Evolutionary conservation across 2,329 filamentous ascomycete species (phyloP).

Genomic region (Colletotrichum godetiae): DNA sequence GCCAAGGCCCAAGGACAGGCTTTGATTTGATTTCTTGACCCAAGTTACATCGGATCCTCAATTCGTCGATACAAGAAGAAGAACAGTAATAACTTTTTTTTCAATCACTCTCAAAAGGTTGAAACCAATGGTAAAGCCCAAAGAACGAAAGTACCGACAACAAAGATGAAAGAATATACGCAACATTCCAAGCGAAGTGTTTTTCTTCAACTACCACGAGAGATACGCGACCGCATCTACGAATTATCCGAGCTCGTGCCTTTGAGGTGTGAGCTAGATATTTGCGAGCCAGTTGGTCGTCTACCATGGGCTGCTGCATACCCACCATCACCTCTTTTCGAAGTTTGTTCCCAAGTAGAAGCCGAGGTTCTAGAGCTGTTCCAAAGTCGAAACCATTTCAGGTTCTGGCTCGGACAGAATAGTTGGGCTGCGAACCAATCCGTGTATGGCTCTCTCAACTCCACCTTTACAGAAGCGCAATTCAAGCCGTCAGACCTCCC

Average conservation of each 20-base stretch:
- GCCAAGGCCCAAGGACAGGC: too few relatives aligned
- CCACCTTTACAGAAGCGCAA: not conserved
- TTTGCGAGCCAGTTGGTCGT: not conserved
- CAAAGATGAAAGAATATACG: not conserved
- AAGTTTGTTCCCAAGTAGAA: not conserved
- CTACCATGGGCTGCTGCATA: not conserved
- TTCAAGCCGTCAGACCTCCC: not conserved
- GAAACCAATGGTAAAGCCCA: not conserved
- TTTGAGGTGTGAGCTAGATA: not conserved
- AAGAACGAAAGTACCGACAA: not conserved
- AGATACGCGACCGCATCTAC: not conserved
- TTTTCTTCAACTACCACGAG: not conserved
- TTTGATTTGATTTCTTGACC: not conserved
- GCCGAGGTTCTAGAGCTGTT: not conserved
- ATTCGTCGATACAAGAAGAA: not conserved
- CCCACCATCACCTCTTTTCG: not conserved
- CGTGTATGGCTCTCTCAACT: not conserved
- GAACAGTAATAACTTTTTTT: not conserved
- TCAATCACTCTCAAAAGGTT: not conserved
- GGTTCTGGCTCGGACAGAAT: not conserved
- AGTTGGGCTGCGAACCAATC: not conserved
- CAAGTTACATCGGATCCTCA: not conserved
- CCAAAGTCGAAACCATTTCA: not conserved
- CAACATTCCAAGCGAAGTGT: not conserved
- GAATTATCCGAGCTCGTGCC: not conserved